Evolutionary conservation across 2,329 filamentous ascomycete species (phyloP).

Genomic region (Chrysoporthe puriensis): DNA sequence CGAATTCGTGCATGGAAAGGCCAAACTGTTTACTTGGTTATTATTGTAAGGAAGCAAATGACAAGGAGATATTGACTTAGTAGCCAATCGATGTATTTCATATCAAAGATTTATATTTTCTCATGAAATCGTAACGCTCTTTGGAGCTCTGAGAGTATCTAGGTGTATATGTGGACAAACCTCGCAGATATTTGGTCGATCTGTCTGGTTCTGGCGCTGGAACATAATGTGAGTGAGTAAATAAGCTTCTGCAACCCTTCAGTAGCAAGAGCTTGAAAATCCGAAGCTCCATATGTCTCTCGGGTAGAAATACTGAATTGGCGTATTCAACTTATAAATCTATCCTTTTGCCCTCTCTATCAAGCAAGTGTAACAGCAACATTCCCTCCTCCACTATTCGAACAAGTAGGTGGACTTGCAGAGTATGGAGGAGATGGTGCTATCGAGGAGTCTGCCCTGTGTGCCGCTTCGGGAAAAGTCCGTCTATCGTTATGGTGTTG

Average conservation of each 20-base stretch:
- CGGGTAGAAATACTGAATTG: background rate
- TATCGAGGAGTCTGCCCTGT: background rate
- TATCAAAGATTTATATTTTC: too few relatives aligned
- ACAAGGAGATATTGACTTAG: background rate
- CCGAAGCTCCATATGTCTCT: too few relatives aligned
- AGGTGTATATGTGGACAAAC: too few relatives aligned
- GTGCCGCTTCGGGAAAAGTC: background rate
- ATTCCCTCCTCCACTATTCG: background rate
- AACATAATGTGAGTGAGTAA: background rate
- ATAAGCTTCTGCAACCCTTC: background rate
- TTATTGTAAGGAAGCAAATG: background rate
- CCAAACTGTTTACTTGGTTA: background rate
- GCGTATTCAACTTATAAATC: background rate
- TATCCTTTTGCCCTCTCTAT: background rate
- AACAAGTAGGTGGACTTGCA: background rate
- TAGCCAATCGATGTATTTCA: background rate
- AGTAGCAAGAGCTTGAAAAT: background rate
- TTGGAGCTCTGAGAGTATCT: too few relatives aligned
- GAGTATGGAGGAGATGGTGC: background rate
- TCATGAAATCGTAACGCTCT: too few relatives aligned
- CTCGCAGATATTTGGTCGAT: background rate
- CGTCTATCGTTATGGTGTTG: background rate
- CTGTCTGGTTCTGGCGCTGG: background rate
- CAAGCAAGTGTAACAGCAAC: background rate
- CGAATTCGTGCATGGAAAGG: background rate